Evolutionary conservation across 2,329 filamentous ascomycete species (phyloP).

Genomic region (Colletotrichum sidae): DNA sequence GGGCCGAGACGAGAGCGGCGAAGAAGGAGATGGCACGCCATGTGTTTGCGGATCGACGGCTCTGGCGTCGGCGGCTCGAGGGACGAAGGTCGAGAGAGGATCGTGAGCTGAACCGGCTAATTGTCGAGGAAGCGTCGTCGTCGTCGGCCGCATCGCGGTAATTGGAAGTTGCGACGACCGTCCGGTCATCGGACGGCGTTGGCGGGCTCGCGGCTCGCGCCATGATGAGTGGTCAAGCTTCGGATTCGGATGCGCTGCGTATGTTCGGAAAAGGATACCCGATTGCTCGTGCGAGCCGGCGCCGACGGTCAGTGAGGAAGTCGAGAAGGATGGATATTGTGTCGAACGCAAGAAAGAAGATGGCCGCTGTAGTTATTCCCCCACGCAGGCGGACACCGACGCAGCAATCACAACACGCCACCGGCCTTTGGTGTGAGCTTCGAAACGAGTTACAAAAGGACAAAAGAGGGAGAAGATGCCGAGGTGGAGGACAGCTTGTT

Average conservation of each 20-base stretch:
- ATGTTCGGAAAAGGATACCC: neutral
- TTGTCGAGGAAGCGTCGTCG: conserved; percentile 36
- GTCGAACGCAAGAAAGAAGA: conserved; percentile 13
- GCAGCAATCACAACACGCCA: neutral
- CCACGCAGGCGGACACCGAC: neutral
- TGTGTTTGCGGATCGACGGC: conserved; percentile 43
- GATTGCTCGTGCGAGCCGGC: conserved; percentile 5
- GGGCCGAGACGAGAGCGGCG: conserved; percentile 65
- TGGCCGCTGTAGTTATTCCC: conserved; percentile 13
- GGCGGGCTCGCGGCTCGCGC: conserved; percentile 28
- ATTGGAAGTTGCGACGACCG: neutral
- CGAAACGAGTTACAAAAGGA: neutral
- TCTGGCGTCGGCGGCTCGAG: conserved; percentile 29
- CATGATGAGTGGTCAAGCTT: conserved; percentile 25
- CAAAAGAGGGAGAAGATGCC: conserved; percentile 1
- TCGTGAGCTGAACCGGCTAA: conserved; percentile 39
- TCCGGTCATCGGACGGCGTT: conserved; percentile 24
- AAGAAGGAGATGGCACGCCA: conserved; percentile 62
- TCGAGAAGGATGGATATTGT: neutral
- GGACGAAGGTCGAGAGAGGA: conserved; percentile 39
- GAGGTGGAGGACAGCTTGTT: conserved; percentile 14
- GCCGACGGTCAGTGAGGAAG: conserved; percentile 1
- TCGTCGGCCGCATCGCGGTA: conserved; percentile 10
- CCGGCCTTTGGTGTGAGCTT: neutral
- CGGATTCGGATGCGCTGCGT: neutral